Evolutionary conservation across 2,329 filamentous ascomycete genomes (phyloP).

Genomic region (Aspergillus luchuensis): DNA sequence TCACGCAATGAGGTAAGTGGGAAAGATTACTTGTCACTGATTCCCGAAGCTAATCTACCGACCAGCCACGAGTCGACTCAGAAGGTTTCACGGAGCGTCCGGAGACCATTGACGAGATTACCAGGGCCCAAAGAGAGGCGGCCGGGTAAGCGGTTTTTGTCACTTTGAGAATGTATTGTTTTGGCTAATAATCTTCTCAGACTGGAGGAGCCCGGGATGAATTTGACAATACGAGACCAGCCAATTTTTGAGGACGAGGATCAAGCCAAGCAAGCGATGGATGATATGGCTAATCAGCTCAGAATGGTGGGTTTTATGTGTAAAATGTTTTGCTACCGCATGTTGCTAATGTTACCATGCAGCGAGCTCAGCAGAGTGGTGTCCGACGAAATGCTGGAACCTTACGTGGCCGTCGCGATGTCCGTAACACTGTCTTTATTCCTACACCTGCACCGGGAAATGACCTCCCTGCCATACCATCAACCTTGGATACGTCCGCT

Average conservation of each 20-base stretch:
- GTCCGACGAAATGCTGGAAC: conserved; percentile 73
- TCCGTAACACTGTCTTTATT: conserved; percentile 86
- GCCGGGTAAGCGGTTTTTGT: conserved; percentile 34
- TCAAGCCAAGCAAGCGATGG: conserved; percentile 52
- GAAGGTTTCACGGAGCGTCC: conserved; percentile 46
- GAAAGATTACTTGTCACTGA: neutral
- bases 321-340: neutral
- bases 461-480: conserved; percentile 33
- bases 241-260: conserved; percentile 53
- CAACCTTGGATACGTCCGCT: conserved; percentile 28
- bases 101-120: conserved; percentile 48
- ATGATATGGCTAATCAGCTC: conserved; percentile 52
- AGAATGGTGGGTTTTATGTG: conserved; percentile 40
- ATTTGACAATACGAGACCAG: conserved; percentile 52
- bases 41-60: conserved; percentile 13
- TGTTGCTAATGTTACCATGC: conserved; percentile 22
- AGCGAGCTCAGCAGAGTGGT: conserved; percentile 50
- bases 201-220: conserved; percentile 47
- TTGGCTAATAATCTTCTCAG: conserved; percentile 30
- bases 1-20: conserved; percentile 28
- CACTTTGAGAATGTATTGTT: neutral
- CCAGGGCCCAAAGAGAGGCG: conserved; percentile 48
- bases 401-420: conserved; percentile 83
- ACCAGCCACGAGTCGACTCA: conserved; percentile 38
- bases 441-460: conserved; percentile 54